Conservation (phyloP, 768 basidiomycete species). For the button mushroom (Agaricus bisporus) region DNA sequence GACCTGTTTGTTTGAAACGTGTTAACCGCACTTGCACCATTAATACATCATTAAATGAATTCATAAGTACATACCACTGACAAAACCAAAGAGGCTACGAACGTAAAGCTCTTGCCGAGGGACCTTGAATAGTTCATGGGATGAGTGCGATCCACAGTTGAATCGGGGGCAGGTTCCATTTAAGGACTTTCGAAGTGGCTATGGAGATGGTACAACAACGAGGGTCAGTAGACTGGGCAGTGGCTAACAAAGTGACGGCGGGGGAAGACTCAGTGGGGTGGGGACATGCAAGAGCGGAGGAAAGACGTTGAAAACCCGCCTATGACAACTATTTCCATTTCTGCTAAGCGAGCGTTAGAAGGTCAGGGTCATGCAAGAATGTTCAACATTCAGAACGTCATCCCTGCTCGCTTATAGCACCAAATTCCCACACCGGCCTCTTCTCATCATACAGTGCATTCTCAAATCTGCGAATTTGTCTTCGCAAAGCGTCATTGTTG, state of each 20-base stretch:
- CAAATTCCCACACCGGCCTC: constrained; percentile 2
- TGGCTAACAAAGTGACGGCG: not conserved
- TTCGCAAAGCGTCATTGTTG: too few species aligned
- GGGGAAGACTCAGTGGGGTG: not conserved
- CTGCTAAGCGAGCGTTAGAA: not conserved
- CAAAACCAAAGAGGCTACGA: constrained; percentile 2
- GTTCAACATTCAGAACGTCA: constrained; percentile 2
- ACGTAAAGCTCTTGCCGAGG: constrained; percentile 8
- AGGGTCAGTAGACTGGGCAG: not conserved
- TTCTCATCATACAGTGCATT: not conserved
- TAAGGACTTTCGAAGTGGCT: not conserved
- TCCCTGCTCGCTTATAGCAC: not conserved
- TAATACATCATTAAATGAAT: not conserved
- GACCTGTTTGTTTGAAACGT: constrained; percentile 21
- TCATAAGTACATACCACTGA: not conserved
- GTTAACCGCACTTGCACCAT: not conserved
- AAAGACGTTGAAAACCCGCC: not conserved
- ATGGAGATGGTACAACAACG: not conserved
- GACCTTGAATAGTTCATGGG: constrained; percentile 6
- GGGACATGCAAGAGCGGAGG: constrained; percentile 10
- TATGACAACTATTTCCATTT: constrained; percentile 3
- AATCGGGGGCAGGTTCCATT: not conserved
- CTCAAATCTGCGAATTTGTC: too few species aligned
- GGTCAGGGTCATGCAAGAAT: not conserved
- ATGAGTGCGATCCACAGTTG: not conserved